These are phyloP conservation scores for thale cress (Arabidopsis thaliana) DNA, from an alignment of 345 rosid genomes.

Conservation along the genomic window TAIR10.1 NC_003071.7:16609501-16610000, in stretches of 20 bases:
- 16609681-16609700: conserved; percentile 13
- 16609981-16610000: neutral
- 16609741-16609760: conserved; percentile 25
- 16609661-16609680: neutral
- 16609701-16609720: neutral
- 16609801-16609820: neutral
- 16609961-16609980: neutral
- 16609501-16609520: neutral
- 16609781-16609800: conserved; percentile 36
- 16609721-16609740: neutral
- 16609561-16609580: neutral
- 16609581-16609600: neutral
- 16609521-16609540: neutral
- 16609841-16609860: conserved; percentile 4
- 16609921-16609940: neutral
- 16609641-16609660: neutral
- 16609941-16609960: neutral
- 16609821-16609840: conserved; percentile 2
- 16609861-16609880: neutral
- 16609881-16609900: neutral
- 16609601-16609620: neutral
- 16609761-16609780: conserved; percentile 17
- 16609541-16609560: neutral
- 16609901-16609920: neutral
- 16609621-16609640: neutral